Percentiles rank a stretch among this genome's conserved stretches.
Evolutionary conservation across 1,139 yeast species (phyloP).

Genomic region (Tardiomyces blankii): DNA sequence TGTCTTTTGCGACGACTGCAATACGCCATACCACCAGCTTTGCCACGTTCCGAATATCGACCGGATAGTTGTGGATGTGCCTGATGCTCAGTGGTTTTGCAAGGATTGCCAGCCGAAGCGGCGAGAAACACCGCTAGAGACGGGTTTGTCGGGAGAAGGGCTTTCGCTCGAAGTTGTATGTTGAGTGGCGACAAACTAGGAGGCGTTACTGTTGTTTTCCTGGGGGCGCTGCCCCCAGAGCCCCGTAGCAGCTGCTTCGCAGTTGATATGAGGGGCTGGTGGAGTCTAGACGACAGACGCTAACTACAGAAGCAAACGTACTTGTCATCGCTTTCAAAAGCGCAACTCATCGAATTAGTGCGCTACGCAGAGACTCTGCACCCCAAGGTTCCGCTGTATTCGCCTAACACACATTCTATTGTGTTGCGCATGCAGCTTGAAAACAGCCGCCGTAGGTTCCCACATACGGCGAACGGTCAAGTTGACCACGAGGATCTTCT

Average conservation of each 20-base stretch:
- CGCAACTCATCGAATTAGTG: constrained; percentile 32
- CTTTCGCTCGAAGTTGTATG: constrained; percentile 22
- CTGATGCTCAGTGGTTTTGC: constrained; percentile 36
- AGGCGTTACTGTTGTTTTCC: not conserved
- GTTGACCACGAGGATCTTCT: constrained; percentile 22
- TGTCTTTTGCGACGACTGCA: constrained; percentile 34
- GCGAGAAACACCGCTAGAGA: constrained; percentile 28
- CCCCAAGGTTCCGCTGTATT: constrained; percentile 26
- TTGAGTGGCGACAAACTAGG: constrained; percentile 4
- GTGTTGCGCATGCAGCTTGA: constrained; percentile 27
- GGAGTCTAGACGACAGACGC: no score
- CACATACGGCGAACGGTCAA: constrained; percentile 2
- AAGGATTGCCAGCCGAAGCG: constrained; percentile 28
- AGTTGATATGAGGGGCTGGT: no score
- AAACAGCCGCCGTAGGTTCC: constrained; percentile 18
- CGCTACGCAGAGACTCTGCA: constrained; percentile 27
- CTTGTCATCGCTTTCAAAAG: constrained; percentile 27
- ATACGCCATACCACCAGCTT: constrained; percentile 32
- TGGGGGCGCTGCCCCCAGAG: no score
- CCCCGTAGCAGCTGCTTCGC: no score
- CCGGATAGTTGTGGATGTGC: constrained; percentile 31
- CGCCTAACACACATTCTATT: constrained; percentile 25
- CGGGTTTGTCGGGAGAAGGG: constrained; percentile 28
- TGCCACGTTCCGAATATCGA: constrained; percentile 34
- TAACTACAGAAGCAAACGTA: constrained; percentile 25